Evolutionary conservation across 2,329 filamentous ascomycete species (phyloP).

Genomic region (Sporothrix pseudoabietina): DNA sequence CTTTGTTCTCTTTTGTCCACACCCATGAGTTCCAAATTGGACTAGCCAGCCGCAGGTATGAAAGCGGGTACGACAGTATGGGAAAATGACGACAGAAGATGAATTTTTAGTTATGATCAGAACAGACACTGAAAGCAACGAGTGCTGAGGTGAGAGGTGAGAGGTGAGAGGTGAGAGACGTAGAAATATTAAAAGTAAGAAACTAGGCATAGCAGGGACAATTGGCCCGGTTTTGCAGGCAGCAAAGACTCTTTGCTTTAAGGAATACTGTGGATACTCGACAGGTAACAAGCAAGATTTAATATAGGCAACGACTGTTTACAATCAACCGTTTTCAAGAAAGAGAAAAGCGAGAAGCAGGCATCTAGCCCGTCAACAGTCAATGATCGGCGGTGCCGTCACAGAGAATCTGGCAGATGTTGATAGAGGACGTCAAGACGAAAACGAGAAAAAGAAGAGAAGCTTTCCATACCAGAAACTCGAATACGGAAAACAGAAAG

Average conservation of each 20-base stretch:
- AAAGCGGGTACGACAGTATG: not conserved
- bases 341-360: not conserved
- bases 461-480: not conserved
- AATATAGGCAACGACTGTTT: not conserved
- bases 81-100: not conserved
- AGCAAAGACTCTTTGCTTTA: not conserved
- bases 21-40: not conserved
- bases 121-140: not conserved
- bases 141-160: not conserved
- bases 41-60: not conserved
- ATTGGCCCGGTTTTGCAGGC: conserved; percentile 11
- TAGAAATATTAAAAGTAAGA: not conserved
- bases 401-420: conserved; percentile 7
- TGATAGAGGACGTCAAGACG: not conserved
- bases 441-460: not conserved
- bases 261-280: not conserved
- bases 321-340: too few relatives aligned
- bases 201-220: conserved; percentile 11
- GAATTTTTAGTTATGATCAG: not conserved
- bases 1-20: not conserved
- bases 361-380: not conserved
- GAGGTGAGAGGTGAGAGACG: not conserved
- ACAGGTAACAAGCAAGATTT: not conserved
- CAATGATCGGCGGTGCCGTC: not conserved
- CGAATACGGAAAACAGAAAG: not conserved